Evolutionary conservation across 257 asterid genomes (phyloP), one percentile per base, ranked within the genome.

Genomic region (Verbena officinalis): DNA sequence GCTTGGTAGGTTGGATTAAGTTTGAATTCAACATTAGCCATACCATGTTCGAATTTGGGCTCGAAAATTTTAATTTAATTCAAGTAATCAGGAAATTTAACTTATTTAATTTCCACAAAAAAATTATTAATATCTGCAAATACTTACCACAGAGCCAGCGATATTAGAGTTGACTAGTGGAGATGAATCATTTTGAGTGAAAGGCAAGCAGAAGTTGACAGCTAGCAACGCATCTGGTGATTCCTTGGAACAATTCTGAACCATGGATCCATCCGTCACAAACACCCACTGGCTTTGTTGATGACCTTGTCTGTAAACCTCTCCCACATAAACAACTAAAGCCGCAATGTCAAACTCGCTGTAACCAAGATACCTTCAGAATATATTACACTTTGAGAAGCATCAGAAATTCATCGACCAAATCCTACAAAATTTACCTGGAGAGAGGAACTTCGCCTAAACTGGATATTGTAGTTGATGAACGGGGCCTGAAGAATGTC

Each of bases 281-380:
- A 94, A 90, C 58, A 88, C 90, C 99, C 99, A 88, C 70, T 94
- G 99, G 78, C 84, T 90, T 78, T 76, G 81, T 57, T 76, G 91
- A 69, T 64, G 78, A 64, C 89, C 88, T 34, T 80, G 82, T 60
- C 62, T 72, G 72, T 81, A 81, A 62, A 81, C 88, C 64, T 88
- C 96, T 62, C 97, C 97, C 69, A 88, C 95, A 31, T 84, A 82
- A 53, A 90, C 80, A 59, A 94, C 83, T 15, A 80, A 76, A 31
- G 96, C 99, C 45, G 92, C 96, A 56, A 86, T 81, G 73, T 94
- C 99, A 55, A 94, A 90, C 78, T 94, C 99, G 30, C 97, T 90
- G 95, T 33, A n/a, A n/a, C 31, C 52, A 52, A 66, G 63, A 80
- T 21, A 50, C 73, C 69, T 2, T 57, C 64, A 78, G 62, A 36